Evolutionary conservation across 768 basidiomycete species (phyloP).

Genomic region (Leccinellum albellum): DNA sequence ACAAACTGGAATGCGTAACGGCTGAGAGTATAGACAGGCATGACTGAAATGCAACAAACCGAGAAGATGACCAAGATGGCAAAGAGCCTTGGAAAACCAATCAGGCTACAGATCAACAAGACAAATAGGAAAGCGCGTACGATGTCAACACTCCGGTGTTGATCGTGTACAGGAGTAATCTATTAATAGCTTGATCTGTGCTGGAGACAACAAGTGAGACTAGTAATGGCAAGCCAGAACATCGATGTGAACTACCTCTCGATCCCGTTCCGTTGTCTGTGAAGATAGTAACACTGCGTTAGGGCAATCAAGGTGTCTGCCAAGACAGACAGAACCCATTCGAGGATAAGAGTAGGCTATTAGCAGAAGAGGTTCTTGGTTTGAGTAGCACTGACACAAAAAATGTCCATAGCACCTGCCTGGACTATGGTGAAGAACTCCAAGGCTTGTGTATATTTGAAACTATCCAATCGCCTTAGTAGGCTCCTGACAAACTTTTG

Average conservation of each 20-base stretch:
- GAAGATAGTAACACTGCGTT: background rate
- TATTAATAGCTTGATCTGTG: constrained; percentile 15
- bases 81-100: background rate
- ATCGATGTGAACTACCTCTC: background rate
- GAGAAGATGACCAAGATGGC: background rate
- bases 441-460: background rate
- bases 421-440: background rate
- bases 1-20: background rate
- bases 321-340: background rate
- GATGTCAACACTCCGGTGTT: background rate
- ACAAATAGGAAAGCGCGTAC: background rate
- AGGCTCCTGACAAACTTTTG: background rate
- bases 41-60: background rate
- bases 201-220: background rate
- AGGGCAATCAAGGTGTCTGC: background rate
- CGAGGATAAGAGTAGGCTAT: background rate
- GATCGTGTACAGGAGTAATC: constrained; percentile 16
- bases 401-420: background rate
- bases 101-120: background rate
- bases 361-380: background rate
- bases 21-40: background rate
- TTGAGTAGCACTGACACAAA: background rate
- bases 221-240: background rate
- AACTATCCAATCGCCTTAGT: background rate
- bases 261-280: background rate